Evolutionary conservation across 75 land plant genomes (phyloP).

Genomic region (Adiantum capillusveneris): DNA sequence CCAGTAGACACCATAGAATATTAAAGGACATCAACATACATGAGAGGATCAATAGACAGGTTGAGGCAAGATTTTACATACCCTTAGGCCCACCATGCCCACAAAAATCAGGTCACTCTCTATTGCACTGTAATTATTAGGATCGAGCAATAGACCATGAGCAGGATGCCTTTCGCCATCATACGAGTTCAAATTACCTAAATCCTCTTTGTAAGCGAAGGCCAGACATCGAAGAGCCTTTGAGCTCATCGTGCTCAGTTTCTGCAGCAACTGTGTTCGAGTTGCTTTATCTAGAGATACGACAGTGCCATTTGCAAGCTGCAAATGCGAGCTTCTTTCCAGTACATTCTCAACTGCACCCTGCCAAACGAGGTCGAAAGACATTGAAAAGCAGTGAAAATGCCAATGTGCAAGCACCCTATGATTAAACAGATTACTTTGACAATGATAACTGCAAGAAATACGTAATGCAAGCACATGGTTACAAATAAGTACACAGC

Average conservation of each 20-base stretch:
- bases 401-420: no score
- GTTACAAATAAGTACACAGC: no score
- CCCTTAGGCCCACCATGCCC: constrained; percentile 83
- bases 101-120: constrained; percentile 77
- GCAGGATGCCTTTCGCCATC: constrained; percentile 88
- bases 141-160: constrained; percentile 62
- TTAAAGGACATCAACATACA: background rate
- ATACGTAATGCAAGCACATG: background rate
- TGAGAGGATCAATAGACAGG: background rate
- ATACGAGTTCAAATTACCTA: constrained; percentile 61
- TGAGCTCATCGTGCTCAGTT: constrained; percentile 66
- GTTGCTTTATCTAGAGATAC: constrained; percentile 37
- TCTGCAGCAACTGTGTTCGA: constrained; percentile 28
- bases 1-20: background rate
- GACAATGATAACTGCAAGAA: background rate
- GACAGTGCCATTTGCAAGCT: constrained; percentile 68
- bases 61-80: constrained; percentile 17
- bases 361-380: no score
- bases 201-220: constrained; percentile 86
- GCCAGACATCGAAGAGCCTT: constrained; percentile 84
- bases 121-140: constrained; percentile 62
- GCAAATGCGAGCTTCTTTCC: constrained; percentile 68
- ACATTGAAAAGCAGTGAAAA: no score
- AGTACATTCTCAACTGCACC: constrained; percentile 89
- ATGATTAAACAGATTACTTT: no score